phyloP scores from a whole-genome alignment of 495 filamentous ascomycete genomes.

The Penicillium lagena region DNA sequence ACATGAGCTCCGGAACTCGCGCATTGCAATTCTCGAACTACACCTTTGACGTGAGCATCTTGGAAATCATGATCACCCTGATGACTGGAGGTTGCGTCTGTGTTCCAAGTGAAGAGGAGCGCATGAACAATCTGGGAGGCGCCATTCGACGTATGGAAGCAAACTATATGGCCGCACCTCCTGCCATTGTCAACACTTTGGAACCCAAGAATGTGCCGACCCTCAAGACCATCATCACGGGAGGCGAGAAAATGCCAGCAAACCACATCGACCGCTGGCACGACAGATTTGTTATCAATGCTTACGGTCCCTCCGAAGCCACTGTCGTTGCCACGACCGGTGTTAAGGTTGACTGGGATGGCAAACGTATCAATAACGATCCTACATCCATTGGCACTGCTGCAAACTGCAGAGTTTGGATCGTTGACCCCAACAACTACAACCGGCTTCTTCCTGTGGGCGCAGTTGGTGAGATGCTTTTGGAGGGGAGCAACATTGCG shows the following conservation, averaged over 20 bases:
- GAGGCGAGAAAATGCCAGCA: slow-evolving; percentile 51
- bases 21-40: slow-evolving; percentile 65
- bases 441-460: slow-evolving; percentile 54
- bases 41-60: slow-evolving; percentile 60
- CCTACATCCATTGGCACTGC: slow-evolving; percentile 34
- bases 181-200: slow-evolving; percentile 41
- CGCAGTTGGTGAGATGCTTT: slow-evolving; percentile 55
- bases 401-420: slow-evolving; percentile 43
- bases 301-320: slow-evolving; percentile 51
- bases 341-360: slow-evolving; percentile 30
- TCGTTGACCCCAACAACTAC: slow-evolving; percentile 52
- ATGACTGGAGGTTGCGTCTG: slow-evolving; percentile 59
- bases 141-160: slow-evolving; percentile 34
- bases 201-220: slow-evolving; percentile 42
- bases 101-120: slow-evolving; percentile 53
- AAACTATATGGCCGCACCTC: slow-evolving; percentile 34
- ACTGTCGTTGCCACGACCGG: slow-evolving; percentile 39
- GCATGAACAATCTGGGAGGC: slow-evolving; percentile 40
- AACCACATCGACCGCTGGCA: slow-evolving; percentile 36
- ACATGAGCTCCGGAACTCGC: slow-evolving; percentile 44
- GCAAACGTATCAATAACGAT: slow-evolving; percentile 36
- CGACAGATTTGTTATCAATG: slow-evolving; percentile 40
- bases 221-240: slow-evolving; percentile 42
- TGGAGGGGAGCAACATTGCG: slow-evolving; percentile 58
- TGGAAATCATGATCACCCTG: slow-evolving; percentile 61